Conservation (phyloP, 129 eudicot species). For the Flaveria robusta region DNA sequence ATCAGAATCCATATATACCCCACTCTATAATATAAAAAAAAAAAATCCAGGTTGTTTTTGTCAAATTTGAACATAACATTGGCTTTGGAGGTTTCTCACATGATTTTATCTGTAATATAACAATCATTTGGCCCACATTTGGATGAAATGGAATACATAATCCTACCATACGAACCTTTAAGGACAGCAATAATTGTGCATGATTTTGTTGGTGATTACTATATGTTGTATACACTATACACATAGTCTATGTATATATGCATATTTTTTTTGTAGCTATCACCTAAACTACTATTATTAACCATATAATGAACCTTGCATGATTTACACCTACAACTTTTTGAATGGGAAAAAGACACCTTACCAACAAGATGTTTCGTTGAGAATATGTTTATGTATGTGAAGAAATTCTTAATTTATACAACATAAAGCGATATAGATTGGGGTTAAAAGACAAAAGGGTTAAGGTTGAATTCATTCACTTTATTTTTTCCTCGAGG, state of each 20-base stretch:
- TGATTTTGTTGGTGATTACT: not conserved
- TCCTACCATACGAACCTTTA: slow-evolving; percentile 8
- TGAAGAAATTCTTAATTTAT: not conserved
- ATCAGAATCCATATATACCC: not conserved
- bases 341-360: too few relatives aligned
- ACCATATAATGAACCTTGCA: too few relatives aligned
- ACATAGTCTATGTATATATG: too few relatives aligned
- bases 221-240: not conserved
- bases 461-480: not conserved
- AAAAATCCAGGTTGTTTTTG: not conserved
- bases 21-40: not conserved
- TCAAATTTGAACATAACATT: not conserved
- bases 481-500: not conserved
- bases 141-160: not conserved
- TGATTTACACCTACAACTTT: too few relatives aligned
- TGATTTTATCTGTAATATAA: not conserved
- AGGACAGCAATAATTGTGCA: not conserved
- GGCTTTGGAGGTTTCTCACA: slow-evolving; percentile 1
- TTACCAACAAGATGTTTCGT: too few relatives aligned
- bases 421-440: not conserved
- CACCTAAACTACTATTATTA: too few relatives aligned
- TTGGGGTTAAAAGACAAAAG: not conserved
- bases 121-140: not conserved
- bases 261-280: too few relatives aligned
- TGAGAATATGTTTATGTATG: too few relatives aligned